A percentile compares a stretch with the other conserved stretches of the same genome.
Conservation (phyloP, 1,139 yeast species). For the Yamadazyma atmosphaerica region DNA sequence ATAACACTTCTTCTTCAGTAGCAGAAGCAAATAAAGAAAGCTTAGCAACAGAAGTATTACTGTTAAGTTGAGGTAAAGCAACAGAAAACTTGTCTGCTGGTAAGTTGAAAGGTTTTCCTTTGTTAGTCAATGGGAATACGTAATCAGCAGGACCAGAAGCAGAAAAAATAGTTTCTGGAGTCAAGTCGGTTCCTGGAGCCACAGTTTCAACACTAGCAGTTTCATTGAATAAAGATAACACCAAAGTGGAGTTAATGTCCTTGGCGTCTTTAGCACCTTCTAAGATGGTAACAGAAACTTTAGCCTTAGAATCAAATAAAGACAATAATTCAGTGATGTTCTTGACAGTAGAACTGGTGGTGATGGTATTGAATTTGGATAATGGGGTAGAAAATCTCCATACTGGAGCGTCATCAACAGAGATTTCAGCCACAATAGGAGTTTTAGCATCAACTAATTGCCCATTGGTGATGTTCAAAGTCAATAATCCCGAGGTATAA, state of each 20-base stretch:
- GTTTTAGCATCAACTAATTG: conserved; percentile 16
- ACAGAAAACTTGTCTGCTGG: conserved; percentile 15
- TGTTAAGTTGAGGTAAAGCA: conserved; percentile 13
- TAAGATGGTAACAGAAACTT: conserved; percentile 16
- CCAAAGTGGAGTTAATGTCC: conserved; percentile 16
- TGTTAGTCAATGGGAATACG: conserved; percentile 13
- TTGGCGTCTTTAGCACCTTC: conserved; percentile 19
- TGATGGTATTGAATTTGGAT: conserved; percentile 14
- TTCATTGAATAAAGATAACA: conserved; percentile 20
- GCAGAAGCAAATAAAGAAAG: conserved; percentile 27
- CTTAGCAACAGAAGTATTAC: conserved; percentile 26
- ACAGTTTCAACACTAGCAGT: conserved; percentile 6
- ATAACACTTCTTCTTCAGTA: conserved; percentile 22
- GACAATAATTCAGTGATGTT: conserved; percentile 22
- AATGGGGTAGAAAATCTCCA: conserved; percentile 29
- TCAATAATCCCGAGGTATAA: conserved; percentile 22
- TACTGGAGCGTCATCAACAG: conserved; percentile 20
- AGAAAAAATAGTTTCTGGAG: conserved; percentile 13
- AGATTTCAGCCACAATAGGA: conserved; percentile 20
- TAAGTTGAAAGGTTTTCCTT: conserved; percentile 13
- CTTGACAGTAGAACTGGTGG: conserved; percentile 20
- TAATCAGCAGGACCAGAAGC: conserved; percentile 16
- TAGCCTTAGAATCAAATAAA: conserved; percentile 15
- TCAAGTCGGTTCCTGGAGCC: conserved; percentile 5
- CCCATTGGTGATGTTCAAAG: conserved; percentile 22